A percentile compares a stretch with the other conserved stretches of the same genome.
These are phyloP conservation scores for Trichomonascus vanleenenianus DNA, from an alignment of 805 yeast species.

Conservation along the genomic window DNA sequence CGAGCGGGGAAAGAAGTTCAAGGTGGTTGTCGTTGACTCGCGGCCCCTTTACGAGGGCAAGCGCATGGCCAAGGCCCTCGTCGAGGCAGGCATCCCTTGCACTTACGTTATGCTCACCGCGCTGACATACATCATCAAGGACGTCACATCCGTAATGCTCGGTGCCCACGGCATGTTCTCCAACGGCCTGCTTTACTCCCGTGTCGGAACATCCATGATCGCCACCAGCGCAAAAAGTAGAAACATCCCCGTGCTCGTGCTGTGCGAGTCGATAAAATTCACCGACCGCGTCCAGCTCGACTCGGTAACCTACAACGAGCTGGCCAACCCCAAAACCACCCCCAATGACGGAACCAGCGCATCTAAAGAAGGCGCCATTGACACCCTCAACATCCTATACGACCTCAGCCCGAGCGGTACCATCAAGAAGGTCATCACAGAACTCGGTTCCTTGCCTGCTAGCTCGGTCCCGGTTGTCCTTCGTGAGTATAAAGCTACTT, in stretches of 20 bases:
- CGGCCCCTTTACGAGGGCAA: conserved; percentile 94
- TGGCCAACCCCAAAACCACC: conserved; percentile 31
- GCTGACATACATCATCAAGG: conserved; percentile 69
- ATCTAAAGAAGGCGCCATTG: conserved; percentile 34
- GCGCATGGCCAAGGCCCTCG: conserved; percentile 57
- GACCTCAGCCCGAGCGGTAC: conserved; percentile 92
- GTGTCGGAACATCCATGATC: conserved; percentile 91
- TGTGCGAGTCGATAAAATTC: conserved; percentile 92
- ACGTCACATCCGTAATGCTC: conserved; percentile 82
- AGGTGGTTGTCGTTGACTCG: conserved; percentile 83
- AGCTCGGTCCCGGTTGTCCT: conserved; percentile 96
- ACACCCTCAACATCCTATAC: conserved; percentile 77
- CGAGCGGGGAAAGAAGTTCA: conserved; percentile 51
- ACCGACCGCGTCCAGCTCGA: conserved; percentile 93
- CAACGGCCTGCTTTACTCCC: conserved; percentile 84
- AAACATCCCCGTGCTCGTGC: conserved; percentile 88
- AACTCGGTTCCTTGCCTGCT: conserved; percentile 93
- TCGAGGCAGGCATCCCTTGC: conserved; percentile 56
- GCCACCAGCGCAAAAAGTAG: conserved; percentile 86
- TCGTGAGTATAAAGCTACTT: conserved; percentile 66
- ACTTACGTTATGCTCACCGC: conserved; percentile 77
- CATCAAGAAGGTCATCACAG: conserved; percentile 91
- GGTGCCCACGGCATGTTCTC: conserved; percentile 98
- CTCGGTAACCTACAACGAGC: conserved; percentile 88
- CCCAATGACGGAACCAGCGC: conserved; percentile 17